A percentile compares a stretch with the other conserved stretches of the same genome.
Conservation (phyloP, 192 early-diverging fungal genomes). For the Coemansia sp. region DNA sequence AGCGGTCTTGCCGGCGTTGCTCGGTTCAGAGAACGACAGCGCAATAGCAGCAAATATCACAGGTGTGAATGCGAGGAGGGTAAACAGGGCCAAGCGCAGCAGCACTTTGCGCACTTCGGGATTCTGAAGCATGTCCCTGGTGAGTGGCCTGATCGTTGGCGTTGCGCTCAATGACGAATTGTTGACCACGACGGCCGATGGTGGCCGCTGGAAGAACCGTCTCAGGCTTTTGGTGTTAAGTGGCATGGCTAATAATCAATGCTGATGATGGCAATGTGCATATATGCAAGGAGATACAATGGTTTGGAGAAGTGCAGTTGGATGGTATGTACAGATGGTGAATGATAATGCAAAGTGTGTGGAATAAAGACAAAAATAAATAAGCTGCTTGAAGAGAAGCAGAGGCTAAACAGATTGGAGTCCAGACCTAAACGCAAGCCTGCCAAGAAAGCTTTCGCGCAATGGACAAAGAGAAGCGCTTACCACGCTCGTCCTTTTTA, state of each 20-base stretch:
- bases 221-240: neutral
- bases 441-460: neutral
- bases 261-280: too few species aligned
- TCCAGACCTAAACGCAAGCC: neutral
- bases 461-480: neutral
- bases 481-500: slow-evolving; percentile 12
- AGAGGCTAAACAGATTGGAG: neutral
- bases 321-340: slow-evolving; percentile 6
- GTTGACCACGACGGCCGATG: neutral
- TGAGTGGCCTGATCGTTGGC: slow-evolving; percentile 7
- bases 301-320: neutral
- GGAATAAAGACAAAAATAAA: slow-evolving; percentile 5
- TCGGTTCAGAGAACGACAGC: slow-evolving; percentile 26
- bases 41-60: slow-evolving; percentile 40
- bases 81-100: slow-evolving; percentile 2
- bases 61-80: slow-evolving; percentile 25
- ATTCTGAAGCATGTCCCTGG: neutral
- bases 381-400: neutral
- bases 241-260: neutral
- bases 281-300: neutral
- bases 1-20: slow-evolving; percentile 21
- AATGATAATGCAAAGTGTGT: neutral
- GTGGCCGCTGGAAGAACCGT: neutral
- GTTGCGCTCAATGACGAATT: neutral
- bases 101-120: slow-evolving; percentile 10